Base-by-base conservation (phyloP, 2,329 filamentous ascomycete genomes). In the Fusarium armeniacum region DNA sequence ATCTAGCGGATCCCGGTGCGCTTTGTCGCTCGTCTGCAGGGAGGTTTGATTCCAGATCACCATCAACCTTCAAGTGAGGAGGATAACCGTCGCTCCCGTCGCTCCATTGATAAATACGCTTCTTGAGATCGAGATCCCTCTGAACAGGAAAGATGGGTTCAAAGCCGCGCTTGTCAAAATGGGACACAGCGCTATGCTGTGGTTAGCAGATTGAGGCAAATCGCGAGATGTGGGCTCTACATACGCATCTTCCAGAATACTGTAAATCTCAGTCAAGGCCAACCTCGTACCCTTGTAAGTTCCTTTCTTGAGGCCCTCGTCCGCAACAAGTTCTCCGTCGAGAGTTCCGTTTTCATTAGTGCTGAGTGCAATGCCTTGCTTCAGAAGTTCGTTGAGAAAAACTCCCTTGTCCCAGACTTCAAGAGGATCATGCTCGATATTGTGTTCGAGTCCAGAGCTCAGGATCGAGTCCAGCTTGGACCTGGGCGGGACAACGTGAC, bases 391-490 rank as follows among this genome's bases (percentile, higher is more conserved):
- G 5, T 69, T 69, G 9, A 69, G 9, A 30, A 69, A 69, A 0
- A 69, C 67, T 1, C 67, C 67, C 28, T 65, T 69, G 6, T 69
- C 67, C 50, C 62, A 69, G 2, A 65, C 43, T 6, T 65, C 26
- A 5, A 65, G 8, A 11, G 62, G 61, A 6, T 59, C 54, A 3
- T 65, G 18, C 1, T 65, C 62, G 4, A 65, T 44, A 5, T 52
- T 46, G 15, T 53, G 44, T 12, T 65, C 59, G 35, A 65, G 33
- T 2, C 41, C 40, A 6, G 61, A 64, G n/a, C 59, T 65, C 30
- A 65, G 61, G 10, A 65, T 65, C n/a, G 65, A 44, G 6, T 65
- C 62, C 32, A 65, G 41, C 11, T 36, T 58, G 7, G 56, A 41
- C 3, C 41, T 41, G 26, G 33, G 36, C 6, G 44, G 10, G 2